Conservation (phyloP, 805 yeast species). For the Cyberlindnera saturnus region DNA sequence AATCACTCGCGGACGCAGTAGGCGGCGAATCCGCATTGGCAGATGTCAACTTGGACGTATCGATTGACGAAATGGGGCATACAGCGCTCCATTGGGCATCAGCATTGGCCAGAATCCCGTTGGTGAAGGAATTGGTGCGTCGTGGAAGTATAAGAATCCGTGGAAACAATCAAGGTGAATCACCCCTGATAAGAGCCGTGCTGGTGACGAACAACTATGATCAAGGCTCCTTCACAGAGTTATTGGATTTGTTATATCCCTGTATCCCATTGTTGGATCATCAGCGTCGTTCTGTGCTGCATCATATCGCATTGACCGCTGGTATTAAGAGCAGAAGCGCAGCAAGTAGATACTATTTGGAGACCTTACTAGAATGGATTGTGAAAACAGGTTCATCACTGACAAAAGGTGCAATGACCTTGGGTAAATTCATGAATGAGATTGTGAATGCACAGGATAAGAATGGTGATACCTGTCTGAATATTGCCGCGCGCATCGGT, state of each 20-base stretch:
- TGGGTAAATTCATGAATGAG: conserved; percentile 55
- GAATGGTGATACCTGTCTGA: conserved; percentile 93
- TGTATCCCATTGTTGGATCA: conserved; percentile 59
- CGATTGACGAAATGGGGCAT: conserved; percentile 91
- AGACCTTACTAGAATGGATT: conserved; percentile 70
- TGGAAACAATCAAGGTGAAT: conserved; percentile 82
- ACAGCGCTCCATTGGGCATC: conserved; percentile 96
- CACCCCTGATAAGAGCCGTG: conserved; percentile 79
- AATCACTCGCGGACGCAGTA: conserved; percentile 25
- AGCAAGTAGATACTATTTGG: conserved; percentile 69
- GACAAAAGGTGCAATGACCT: conserved; percentile 39
- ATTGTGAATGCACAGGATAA: conserved; percentile 85
- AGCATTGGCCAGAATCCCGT: conserved; percentile 70
- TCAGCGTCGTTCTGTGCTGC: conserved; percentile 74
- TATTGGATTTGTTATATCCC: conserved; percentile 73
- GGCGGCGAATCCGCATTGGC: conserved; percentile 20
- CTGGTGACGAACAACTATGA: conserved; percentile 81
- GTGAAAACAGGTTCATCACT: conserved; percentile 47
- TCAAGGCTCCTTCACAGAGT: conserved; percentile 61
- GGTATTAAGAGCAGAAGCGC: conserved; percentile 69
- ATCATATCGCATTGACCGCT: conserved; percentile 78
- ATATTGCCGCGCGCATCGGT: conserved; percentile 86
- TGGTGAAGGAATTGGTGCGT: conserved; percentile 63
- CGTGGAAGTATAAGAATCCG: conserved; percentile 63
- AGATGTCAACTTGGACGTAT: conserved; percentile 62